phyloP scores from a whole-genome alignment of 2,329 filamentous ascomycete species.

The Keithomyces neogunnii region DNA sequence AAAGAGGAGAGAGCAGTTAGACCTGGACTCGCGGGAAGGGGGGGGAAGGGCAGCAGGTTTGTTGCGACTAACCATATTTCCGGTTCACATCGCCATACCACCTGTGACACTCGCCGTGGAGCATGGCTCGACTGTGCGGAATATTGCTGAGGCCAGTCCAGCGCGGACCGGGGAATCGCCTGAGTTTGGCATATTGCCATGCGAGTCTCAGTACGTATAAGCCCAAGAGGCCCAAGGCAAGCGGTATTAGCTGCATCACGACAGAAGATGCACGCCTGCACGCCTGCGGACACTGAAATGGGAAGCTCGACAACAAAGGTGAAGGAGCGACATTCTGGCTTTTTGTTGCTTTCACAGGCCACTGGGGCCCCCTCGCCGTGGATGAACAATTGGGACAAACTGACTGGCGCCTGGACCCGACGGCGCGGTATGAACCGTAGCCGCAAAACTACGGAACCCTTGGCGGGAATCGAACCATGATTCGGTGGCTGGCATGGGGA shows the following conservation, averaged over 20 bases:
- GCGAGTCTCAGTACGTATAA: background rate
- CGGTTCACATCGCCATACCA: background rate
- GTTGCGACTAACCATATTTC: background rate
- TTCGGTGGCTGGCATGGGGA: too few relatives aligned
- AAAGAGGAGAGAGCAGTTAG: background rate
- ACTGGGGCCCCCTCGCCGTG: background rate
- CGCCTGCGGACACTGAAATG: too few relatives aligned
- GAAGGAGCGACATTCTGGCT: too few relatives aligned
- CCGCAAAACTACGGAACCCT: background rate
- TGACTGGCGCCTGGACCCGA: background rate
- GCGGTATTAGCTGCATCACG: background rate
- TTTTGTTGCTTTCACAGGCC: too few relatives aligned
- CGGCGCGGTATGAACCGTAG: background rate
- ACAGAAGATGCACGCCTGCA: background rate
- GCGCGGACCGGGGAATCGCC: background rate
- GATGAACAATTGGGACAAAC: background rate
- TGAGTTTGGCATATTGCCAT: background rate
- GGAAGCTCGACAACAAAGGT: too few relatives aligned
- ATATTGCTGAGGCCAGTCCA: background rate
- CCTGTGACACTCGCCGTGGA: background rate
- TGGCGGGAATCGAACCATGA: too few relatives aligned
- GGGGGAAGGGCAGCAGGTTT: background rate
- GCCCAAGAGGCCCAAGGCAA: background rate
- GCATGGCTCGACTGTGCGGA: background rate
- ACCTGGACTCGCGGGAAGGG: background rate